phyloP scores from a whole-genome alignment of 805 yeast genomes.

The Jamesozyma jinghongensis region DNA sequence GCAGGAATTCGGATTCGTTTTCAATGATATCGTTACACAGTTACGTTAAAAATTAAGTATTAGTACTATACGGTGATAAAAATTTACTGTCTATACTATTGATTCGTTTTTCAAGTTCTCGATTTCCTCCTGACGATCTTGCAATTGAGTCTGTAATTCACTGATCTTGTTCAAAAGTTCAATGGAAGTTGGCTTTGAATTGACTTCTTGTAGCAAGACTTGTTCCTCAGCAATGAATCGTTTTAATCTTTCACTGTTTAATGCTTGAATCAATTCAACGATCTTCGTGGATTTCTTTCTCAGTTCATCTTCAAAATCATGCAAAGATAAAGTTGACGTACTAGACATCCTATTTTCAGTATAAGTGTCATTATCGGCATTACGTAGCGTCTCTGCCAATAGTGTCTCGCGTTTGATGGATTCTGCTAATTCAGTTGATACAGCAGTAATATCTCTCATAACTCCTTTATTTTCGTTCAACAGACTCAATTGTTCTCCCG shows the following conservation, averaged over 20 bases:
- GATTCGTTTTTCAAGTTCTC: constrained; percentile 26
- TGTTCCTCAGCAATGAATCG: constrained; percentile 67
- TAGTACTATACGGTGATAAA: too few species aligned
- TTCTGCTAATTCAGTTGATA: constrained; percentile 63
- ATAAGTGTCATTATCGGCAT: background rate
- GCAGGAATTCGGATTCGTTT: too few species aligned
- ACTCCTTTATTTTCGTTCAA: constrained; percentile 51
- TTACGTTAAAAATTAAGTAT: too few species aligned
- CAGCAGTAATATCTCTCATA: constrained; percentile 54
- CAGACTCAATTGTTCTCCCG: constrained; percentile 54
- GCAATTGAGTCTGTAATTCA: constrained; percentile 39
- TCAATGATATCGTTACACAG: too few species aligned
- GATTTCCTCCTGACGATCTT: constrained; percentile 42
- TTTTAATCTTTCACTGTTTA: constrained; percentile 56
- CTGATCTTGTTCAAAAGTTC: constrained; percentile 50
- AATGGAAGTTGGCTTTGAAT: constrained; percentile 43
- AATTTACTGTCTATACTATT: too few species aligned
- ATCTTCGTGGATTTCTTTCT: constrained; percentile 37
- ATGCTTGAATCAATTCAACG: constrained; percentile 43
- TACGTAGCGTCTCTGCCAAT: constrained; percentile 38
- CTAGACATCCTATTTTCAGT: background rate
- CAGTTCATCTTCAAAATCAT: constrained; percentile 27
- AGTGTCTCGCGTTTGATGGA: constrained; percentile 62
- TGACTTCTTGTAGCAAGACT: constrained; percentile 46
- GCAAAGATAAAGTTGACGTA: constrained; percentile 5